Percentiles rank a stretch among this genome's conserved stretches.
These are phyloP conservation scores for Chlorophyllum brunneum DNA, from an alignment of 768 basidiomycete species.

Conservation along the genomic window DNA sequence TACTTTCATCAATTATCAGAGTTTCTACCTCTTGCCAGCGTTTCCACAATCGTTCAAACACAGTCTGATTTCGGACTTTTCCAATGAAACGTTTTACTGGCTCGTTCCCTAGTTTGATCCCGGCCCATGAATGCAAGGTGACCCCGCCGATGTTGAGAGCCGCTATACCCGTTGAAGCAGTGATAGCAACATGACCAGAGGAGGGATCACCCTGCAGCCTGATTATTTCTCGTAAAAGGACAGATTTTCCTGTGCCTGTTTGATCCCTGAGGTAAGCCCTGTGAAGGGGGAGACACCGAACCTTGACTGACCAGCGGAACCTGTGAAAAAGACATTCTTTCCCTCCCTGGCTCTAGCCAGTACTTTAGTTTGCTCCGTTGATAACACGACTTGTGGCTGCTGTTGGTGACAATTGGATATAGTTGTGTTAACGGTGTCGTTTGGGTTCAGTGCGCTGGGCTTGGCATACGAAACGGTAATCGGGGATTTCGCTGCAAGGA, in stretches of 20 bases:
- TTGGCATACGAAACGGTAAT: background rate
- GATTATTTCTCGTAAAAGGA: conserved; percentile 76
- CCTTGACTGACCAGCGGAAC: conserved; percentile 63
- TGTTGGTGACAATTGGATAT: conserved; percentile 3
- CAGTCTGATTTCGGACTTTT: conserved; percentile 45
- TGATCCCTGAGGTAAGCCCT: background rate
- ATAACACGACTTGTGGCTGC: conserved; percentile 32
- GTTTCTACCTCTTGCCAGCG: conserved; percentile 64
- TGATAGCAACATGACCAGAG: conserved; percentile 53
- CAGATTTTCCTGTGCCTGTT: conserved; percentile 79
- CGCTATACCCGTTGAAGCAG: conserved; percentile 78
- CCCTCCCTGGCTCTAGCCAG: conserved; percentile 52
- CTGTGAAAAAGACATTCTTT: conserved; percentile 80
- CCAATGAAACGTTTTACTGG: conserved; percentile 44
- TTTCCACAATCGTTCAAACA: conserved; percentile 34
- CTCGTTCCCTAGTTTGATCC: conserved; percentile 72
- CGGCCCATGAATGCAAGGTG: conserved; percentile 82
- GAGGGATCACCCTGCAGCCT: conserved; percentile 24
- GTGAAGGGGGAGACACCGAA: background rate
- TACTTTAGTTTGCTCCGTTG: conserved; percentile 48
- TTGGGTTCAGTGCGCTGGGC: background rate
- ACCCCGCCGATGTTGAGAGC: conserved; percentile 79
- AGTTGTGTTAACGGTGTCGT: background rate
- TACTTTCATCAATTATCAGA: conserved; percentile 85
- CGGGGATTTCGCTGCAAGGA: background rate